A percentile compares a stretch with the other conserved stretches of the same genome.
Evolutionary conservation across 371 early-diverging fungal genomes (phyloP).

Genomic region (Apophysomyces sp.): DNA sequence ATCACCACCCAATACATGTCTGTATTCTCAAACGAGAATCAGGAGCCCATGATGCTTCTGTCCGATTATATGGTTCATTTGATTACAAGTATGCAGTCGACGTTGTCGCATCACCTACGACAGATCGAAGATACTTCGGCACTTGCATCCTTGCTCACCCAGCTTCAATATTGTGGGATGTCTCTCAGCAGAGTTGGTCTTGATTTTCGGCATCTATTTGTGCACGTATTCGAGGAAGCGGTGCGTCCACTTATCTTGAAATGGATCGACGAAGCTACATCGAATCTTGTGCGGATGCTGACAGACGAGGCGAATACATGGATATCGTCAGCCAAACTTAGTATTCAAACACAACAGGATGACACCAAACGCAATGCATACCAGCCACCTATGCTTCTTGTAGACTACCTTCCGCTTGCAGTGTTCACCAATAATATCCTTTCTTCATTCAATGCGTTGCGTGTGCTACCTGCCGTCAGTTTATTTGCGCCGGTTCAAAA

Average conservation of each 20-base stretch:
- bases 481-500: constrained; percentile 17
- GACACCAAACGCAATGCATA: constrained; percentile 11
- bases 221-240: constrained; percentile 61
- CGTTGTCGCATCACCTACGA: constrained; percentile 40
- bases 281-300: constrained; percentile 39
- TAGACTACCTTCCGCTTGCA: constrained; percentile 71
- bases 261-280: constrained; percentile 49
- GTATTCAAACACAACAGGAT: constrained; percentile 3
- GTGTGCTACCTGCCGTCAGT: constrained; percentile 59
- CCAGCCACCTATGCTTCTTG: constrained; percentile 57
- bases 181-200: constrained; percentile 79
- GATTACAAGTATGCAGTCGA: constrained; percentile 29
- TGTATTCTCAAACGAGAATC: constrained; percentile 67
- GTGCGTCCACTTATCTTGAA: constrained; percentile 55
- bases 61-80: constrained; percentile 58
- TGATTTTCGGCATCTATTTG: constrained; percentile 72
- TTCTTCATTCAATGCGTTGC: constrained; percentile 65
- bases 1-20: constrained; percentile 80
- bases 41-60: constrained; percentile 32
- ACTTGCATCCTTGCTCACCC: constrained; percentile 66
- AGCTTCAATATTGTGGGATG: constrained; percentile 84
- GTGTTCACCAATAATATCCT: constrained; percentile 69
- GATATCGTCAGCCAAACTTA: constrained; percentile 40
- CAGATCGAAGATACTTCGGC: constrained; percentile 64
- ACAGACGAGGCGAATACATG: constrained; percentile 41